phyloP scores from a whole-genome alignment of 1,284 basidiomycete genomes.

The Heterobasidion parviporum region DNA sequence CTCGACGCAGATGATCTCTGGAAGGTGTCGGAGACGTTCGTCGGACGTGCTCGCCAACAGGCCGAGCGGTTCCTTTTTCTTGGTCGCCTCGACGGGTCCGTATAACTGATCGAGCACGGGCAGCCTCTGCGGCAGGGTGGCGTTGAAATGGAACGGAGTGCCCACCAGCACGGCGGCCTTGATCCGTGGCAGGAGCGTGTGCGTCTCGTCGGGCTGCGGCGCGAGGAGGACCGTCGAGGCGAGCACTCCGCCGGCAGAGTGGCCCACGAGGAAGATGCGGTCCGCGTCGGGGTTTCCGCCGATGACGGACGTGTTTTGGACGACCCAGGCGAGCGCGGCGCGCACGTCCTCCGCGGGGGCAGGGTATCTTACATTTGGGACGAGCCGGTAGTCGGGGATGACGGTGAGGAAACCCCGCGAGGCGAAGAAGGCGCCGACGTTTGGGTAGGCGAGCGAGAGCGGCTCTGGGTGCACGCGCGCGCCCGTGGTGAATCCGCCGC shows the following conservation, averaged over 20 bases:
- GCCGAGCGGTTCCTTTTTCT: background rate
- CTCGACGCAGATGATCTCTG: conserved; percentile 36
- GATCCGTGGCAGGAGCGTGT: background rate
- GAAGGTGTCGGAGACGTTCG: conserved; percentile 28
- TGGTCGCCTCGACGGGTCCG: background rate
- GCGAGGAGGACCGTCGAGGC: conserved; percentile 5
- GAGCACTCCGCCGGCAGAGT: background rate
- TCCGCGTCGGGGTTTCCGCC: background rate
- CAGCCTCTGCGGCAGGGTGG: conserved; percentile 31
- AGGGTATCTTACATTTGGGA: background rate
- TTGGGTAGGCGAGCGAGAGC: background rate
- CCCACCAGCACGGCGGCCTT: conserved; percentile 15
- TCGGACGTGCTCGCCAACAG: conserved; percentile 1
- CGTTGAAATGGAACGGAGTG: conserved; percentile 14
- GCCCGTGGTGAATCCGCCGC: background rate
- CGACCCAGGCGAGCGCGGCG: background rate
- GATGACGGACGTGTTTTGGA: background rate
- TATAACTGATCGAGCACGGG: conserved; percentile 18
- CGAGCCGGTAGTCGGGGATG: background rate
- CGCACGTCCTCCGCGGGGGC: background rate
- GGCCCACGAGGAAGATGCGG: background rate
- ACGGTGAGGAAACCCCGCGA: background rate
- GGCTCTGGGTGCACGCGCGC: conserved; percentile 21
- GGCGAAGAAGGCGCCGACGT: conserved; percentile 1
- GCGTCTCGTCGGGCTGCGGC: conserved; percentile 16